Conservation (phyloP, 371 early-diverging fungal genomes). For the Blakeslea trispora region DNA sequence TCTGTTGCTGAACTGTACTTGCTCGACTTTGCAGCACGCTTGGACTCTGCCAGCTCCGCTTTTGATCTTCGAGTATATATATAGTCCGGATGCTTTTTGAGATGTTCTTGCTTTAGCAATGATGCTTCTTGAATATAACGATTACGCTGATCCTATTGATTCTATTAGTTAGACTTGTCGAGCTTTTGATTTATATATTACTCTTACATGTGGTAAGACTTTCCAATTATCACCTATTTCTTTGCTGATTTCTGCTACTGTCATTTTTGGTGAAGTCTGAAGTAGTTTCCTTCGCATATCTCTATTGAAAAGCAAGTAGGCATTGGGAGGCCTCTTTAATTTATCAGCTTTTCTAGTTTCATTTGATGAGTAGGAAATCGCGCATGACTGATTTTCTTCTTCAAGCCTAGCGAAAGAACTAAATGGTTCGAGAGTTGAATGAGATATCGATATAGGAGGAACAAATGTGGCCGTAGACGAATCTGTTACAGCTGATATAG, state of each 20-base stretch:
- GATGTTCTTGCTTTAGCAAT: conserved; percentile 60
- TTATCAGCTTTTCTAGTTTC: conserved; percentile 11
- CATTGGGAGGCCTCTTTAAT: conserved; percentile 66
- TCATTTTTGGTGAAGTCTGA: conserved; percentile 53
- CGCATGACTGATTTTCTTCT: background rate
- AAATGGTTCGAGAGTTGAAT: no score
- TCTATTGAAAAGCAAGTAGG: conserved; percentile 63
- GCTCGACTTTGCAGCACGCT: conserved; percentile 20
- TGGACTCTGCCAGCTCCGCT: conserved; percentile 53
- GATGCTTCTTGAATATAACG: conserved; percentile 48
- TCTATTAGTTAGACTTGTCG: no score
- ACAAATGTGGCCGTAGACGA: no score
- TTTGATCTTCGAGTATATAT: conserved; percentile 69
- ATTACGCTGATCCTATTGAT: conserved; percentile 34
- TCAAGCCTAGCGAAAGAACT: background rate
- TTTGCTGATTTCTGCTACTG: conserved; percentile 62
- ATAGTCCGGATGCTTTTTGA: conserved; percentile 63
- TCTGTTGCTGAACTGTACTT: background rate
- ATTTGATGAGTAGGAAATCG: background rate
- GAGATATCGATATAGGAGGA: no score
- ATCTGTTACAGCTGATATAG: no score
- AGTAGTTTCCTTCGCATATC: conserved; percentile 59
- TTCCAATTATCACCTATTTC: conserved; percentile 61
- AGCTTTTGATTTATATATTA: background rate
- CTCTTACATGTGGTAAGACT: conserved; percentile 37